phyloP scores from a whole-genome alignment of 208 protist genomes.

The Novymonas esmeraldas region DNA sequence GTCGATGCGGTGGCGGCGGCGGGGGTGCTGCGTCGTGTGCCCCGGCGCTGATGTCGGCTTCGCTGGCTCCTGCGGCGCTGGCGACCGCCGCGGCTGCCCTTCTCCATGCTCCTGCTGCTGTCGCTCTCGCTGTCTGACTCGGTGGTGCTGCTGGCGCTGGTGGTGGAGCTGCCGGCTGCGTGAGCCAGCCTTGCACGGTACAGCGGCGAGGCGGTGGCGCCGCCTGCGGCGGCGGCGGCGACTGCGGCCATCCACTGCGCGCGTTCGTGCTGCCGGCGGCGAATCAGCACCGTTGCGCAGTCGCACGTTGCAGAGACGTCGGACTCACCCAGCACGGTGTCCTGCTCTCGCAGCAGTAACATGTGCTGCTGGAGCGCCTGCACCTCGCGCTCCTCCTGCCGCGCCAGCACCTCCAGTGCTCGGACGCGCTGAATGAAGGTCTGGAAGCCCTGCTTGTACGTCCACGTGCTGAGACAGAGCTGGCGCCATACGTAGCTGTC shows the following conservation, averaged over 20 bases:
- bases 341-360: conserved; percentile 37
- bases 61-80: neutral
- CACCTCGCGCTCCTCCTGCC: conserved; percentile 48
- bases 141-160: conserved; percentile 28
- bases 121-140: conserved; percentile 2
- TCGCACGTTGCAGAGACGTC: conserved; percentile 48
- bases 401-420: conserved; percentile 26
- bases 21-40: conserved; percentile 10
- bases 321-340: conserved; percentile 30
- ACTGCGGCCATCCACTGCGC: conserved; percentile 35
- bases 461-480: conserved; percentile 62
- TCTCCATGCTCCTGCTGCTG: neutral
- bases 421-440: conserved; percentile 39
- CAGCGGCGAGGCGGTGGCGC: neutral
- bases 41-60: conserved; percentile 7
- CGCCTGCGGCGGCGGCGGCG: neutral
- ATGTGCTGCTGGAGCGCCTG: conserved; percentile 68
- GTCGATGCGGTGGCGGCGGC: neutral
- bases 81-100: neutral
- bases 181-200: neutral
- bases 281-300: conserved; percentile 30
- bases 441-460: conserved; percentile 60
- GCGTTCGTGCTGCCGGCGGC: conserved; percentile 32
- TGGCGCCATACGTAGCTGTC: conserved; percentile 67
- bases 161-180: conserved; percentile 13